phyloP scores from a whole-genome alignment of 305 asterid species.

The Fraxinus greggii region DNA sequence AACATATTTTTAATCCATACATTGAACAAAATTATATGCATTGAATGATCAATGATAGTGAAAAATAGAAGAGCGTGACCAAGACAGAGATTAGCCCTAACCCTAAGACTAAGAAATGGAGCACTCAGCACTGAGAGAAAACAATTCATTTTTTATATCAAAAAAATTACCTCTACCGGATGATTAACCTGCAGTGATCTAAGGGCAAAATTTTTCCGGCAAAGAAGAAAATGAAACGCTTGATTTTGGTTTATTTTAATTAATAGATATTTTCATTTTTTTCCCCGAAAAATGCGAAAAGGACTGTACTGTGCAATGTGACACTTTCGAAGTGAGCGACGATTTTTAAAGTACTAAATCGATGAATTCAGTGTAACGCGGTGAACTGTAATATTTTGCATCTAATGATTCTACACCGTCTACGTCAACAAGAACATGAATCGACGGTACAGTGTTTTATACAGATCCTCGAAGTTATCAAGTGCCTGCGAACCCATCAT shows the following conservation, averaged over 20 bases:
- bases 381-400: conserved; percentile 19
- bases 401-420: background rate
- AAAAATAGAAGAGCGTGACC: conserved; percentile 19
- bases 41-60: conserved; percentile 14
- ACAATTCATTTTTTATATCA: background rate
- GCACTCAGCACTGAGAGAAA: background rate
- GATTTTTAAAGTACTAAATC: conserved; percentile 33
- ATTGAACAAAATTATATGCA: conserved; percentile 8
- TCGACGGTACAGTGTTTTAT: background rate
- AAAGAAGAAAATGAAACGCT: conserved; percentile 28
- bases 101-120: conserved; percentile 30
- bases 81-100: conserved; percentile 23
- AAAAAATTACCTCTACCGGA: conserved; percentile 25
- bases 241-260: background rate
- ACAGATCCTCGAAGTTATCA: background rate
- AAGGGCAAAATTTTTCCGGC: conserved; percentile 23
- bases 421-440: background rate
- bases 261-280: background rate
- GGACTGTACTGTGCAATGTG: conserved; percentile 21
- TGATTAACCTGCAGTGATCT: conserved; percentile 12
- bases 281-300: conserved; percentile 20
- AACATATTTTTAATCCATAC: background rate
- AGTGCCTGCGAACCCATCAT: background rate
- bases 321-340: conserved; percentile 21
- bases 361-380: conserved; percentile 34